Conservation (phyloP, 495 filamentous ascomycete species). For the Penicillium soppii region DNA sequence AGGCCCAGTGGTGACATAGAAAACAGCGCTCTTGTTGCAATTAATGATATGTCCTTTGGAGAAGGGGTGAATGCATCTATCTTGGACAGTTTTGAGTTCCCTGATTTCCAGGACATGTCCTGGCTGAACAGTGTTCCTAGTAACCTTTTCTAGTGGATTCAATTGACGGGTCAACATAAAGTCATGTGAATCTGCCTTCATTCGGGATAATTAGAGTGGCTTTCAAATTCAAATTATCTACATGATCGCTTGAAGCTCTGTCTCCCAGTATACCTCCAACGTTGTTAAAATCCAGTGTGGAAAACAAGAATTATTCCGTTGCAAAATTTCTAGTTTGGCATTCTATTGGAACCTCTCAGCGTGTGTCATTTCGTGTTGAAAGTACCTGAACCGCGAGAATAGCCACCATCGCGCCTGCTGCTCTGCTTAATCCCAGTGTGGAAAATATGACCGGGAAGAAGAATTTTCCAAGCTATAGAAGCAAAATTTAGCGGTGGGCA, state of each 20-base stretch:
- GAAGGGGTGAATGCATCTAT: constrained; percentile 30
- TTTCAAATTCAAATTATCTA: no score
- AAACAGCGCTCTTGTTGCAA: not conserved
- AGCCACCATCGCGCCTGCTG: constrained; percentile 32
- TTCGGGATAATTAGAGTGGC: no score
- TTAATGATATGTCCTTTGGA: constrained; percentile 29
- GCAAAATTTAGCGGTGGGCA: not conserved
- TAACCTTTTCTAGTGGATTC: constrained; percentile 20
- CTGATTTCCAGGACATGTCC: constrained; percentile 41
- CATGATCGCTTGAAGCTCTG: no score
- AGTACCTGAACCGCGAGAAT: constrained; percentile 27
- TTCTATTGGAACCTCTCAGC: not conserved
- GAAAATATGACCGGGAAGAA: constrained; percentile 36
- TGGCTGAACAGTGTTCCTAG: constrained; percentile 42
- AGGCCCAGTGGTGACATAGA: not conserved
- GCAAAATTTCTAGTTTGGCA: not conserved
- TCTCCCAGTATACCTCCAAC: no score
- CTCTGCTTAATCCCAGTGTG: constrained; percentile 22
- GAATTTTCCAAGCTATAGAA: constrained; percentile 29
- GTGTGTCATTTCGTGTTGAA: constrained; percentile 1
- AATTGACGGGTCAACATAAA: not conserved
- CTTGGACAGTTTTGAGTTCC: constrained; percentile 31
- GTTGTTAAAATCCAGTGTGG: no score
- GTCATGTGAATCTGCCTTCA: no score
- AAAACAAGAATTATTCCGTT: not conserved